Percentiles rank a stretch among this genome's conserved stretches.
Evolutionary conservation across 2,329 filamentous ascomycete species (phyloP).

Genomic region (Aspergillus amoenus): DNA sequence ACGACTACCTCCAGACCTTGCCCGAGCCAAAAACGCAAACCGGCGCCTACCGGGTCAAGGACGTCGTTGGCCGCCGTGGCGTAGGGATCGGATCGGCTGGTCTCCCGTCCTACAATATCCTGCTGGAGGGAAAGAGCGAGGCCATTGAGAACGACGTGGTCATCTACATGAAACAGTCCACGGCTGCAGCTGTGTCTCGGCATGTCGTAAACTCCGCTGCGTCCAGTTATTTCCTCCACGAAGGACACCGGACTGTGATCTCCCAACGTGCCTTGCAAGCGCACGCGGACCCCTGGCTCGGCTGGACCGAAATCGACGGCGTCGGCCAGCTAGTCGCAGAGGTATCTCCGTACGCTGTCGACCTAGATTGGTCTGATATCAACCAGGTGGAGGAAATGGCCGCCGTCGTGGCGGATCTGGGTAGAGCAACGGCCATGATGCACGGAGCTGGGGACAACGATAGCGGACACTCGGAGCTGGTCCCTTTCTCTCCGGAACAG

Average conservation of each 20-base stretch:
- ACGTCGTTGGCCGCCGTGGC: constrained; percentile 19
- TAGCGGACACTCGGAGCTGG: constrained; percentile 15
- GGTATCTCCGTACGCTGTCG: constrained; percentile 21
- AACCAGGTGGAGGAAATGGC: constrained; percentile 16
- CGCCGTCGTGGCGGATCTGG: constrained; percentile 15
- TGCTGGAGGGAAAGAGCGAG: constrained; percentile 19
- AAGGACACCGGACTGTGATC: constrained; percentile 20
- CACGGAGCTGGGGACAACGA: constrained; percentile 19
- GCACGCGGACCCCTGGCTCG: constrained; percentile 19
- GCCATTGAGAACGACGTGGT: constrained; percentile 20
- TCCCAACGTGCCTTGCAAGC: constrained; percentile 21
- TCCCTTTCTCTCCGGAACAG: constrained; percentile 19
- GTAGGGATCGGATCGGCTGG: constrained; percentile 19
- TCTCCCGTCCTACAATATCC: constrained; percentile 19
- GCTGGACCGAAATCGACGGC: constrained; percentile 21
- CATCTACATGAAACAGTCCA: constrained; percentile 20
- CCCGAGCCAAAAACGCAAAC: not conserved
- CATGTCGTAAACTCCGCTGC: constrained; percentile 14
- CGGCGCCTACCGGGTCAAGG: constrained; percentile 9
- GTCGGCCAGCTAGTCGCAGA: constrained; percentile 21
- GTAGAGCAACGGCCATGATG: constrained; percentile 20
- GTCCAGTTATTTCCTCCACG: constrained; percentile 15
- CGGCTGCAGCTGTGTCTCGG: constrained; percentile 10
- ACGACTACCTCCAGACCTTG: constrained; percentile 13
- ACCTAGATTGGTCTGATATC: constrained; percentile 22